Conservation (phyloP, 176 grass and related monocot genomes). For the Areca catechu region DNA sequence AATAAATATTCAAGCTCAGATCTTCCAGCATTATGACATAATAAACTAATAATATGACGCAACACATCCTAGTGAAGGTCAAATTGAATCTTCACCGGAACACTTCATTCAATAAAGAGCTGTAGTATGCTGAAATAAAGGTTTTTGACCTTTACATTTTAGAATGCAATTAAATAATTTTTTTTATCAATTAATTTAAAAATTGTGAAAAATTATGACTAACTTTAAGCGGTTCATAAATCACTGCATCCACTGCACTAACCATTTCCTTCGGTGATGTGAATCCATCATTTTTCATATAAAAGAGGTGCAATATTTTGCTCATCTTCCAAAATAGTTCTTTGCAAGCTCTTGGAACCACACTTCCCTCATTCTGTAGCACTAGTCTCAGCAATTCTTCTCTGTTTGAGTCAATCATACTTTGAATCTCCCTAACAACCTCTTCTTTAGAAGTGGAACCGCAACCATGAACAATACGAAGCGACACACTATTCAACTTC, state of each 20-base stretch:
- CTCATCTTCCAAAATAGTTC: constrained; percentile 87
- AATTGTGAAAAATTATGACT: too few relatives aligned
- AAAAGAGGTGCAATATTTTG: constrained; percentile 61
- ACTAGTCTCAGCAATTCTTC: constrained; percentile 51
- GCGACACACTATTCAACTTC: constrained; percentile 47
- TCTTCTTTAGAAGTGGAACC: constrained; percentile 34
- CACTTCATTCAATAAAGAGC: too few relatives aligned
- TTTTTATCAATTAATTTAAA: too few relatives aligned
- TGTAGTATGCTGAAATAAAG: too few relatives aligned
- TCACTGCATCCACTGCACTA: constrained; percentile 50
- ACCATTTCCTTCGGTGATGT: constrained; percentile 68
- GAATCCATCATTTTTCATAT: constrained; percentile 61
- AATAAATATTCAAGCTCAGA: too few relatives aligned
- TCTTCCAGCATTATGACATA: too few relatives aligned
- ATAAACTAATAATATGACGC: too few relatives aligned
- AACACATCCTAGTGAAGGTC: too few relatives aligned
- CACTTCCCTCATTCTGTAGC: constrained; percentile 25
- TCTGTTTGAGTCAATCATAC: constrained; percentile 17
- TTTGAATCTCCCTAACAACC: constrained; percentile 17
- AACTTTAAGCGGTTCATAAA: constrained; percentile 29
- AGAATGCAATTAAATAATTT: too few relatives aligned
- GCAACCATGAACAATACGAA: constrained; percentile 27
- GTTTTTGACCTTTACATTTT: too few relatives aligned
- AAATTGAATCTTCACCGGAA: too few relatives aligned
- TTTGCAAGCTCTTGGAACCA: constrained; percentile 63